Evolutionary conservation across 495 filamentous ascomycete species (phyloP).

Genomic region (Lasiosphaeria hispida): DNA sequence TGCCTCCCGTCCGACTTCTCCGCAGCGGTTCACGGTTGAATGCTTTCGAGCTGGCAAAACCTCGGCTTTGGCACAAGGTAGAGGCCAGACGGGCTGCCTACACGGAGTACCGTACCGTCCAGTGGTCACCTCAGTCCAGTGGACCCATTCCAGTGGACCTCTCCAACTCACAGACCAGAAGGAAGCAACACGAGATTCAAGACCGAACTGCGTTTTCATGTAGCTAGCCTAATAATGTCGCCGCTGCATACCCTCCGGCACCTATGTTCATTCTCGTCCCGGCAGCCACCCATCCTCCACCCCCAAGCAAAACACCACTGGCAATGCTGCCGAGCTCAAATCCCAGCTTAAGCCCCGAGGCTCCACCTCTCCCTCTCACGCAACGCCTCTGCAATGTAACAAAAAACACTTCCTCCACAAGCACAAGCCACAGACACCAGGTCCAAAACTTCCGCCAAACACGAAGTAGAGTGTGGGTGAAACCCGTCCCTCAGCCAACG

Average conservation of each 20-base stretch:
- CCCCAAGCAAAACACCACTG: too few relatives aligned
- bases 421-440: neutral
- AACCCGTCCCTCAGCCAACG: neutral
- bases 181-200: neutral
- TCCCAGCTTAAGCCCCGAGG: constrained; percentile 8
- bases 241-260: neutral
- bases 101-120: too few relatives aligned
- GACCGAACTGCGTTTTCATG: neutral
- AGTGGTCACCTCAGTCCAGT: too few relatives aligned
- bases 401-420: neutral
- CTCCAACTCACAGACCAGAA: too few relatives aligned
- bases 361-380: neutral
- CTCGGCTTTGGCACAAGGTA: too few relatives aligned
- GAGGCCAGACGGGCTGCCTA: too few relatives aligned
- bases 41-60: too few relatives aligned
- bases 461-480: neutral
- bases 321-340: neutral
- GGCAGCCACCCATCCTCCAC: too few relatives aligned
- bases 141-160: too few relatives aligned
- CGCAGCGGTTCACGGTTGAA: too few relatives aligned
- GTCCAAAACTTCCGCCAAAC: neutral
- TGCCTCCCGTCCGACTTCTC: too few relatives aligned
- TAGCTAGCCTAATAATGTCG: constrained; percentile 1
- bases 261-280: neutral
- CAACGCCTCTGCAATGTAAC: neutral